phyloP scores from a whole-genome alignment of 2,329 filamentous ascomycete species.

The Penicillium thymicola region DNA sequence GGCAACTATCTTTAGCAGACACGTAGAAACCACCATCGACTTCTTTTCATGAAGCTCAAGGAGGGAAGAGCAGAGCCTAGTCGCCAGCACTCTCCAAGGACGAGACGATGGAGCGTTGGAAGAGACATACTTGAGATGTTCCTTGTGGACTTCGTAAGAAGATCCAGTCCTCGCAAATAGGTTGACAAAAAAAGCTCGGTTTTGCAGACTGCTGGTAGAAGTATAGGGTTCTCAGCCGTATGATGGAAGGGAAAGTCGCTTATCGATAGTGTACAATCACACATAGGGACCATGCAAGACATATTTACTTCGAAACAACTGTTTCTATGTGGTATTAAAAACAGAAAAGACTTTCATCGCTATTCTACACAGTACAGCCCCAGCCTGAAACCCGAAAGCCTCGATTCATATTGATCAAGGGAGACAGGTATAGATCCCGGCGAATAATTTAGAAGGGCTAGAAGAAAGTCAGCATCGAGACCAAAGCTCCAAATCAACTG shows the following conservation, averaged over 20 bases:
- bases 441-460: constrained; percentile 38
- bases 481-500: background rate
- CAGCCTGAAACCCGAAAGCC: constrained; percentile 12
- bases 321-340: constrained; percentile 39
- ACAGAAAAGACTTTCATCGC: constrained; percentile 27
- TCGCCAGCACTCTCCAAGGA: background rate
- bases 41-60: background rate
- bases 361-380: constrained; percentile 38
- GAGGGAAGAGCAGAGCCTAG: background rate
- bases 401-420: constrained; percentile 9
- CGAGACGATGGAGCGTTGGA: background rate
- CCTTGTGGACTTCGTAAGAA: background rate
- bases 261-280: background rate
- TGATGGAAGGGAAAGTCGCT: too few species aligned
- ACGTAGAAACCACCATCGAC: background rate
- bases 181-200: background rate
- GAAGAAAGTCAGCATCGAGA: constrained; percentile 18
- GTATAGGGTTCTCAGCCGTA: background rate
- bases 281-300: background rate
- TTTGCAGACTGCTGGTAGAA: background rate
- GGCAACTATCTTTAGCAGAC: background rate
- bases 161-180: background rate
- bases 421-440: constrained; percentile 12
- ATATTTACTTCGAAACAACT: constrained; percentile 11
- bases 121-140: background rate